Evolutionary conservation across 2,329 filamentous ascomycete genomes (phyloP).

Genomic region (Fusarium sp.): DNA sequence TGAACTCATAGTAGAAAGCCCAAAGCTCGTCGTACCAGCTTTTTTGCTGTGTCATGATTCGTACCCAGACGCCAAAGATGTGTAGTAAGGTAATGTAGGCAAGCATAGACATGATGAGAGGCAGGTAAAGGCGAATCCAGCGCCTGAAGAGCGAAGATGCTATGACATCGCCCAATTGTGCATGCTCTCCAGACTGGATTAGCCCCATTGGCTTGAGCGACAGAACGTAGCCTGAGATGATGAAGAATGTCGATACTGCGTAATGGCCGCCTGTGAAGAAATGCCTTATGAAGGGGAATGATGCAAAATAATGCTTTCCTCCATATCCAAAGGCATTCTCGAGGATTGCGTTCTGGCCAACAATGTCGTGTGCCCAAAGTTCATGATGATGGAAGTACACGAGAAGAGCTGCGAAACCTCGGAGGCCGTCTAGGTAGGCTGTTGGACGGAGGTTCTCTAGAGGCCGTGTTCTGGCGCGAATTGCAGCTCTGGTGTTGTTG

Average conservation of each 20-base stretch:
- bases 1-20: constrained; percentile 64
- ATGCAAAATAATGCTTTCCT: constrained; percentile 58
- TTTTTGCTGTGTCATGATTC: constrained; percentile 51
- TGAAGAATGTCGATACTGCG: constrained; percentile 66
- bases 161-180: constrained; percentile 56
- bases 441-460: constrained; percentile 56
- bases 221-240: constrained; percentile 68
- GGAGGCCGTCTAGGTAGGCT: constrained; percentile 70
- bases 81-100: constrained; percentile 63
- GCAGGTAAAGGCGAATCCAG: constrained; percentile 61
- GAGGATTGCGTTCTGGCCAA: constrained; percentile 52
- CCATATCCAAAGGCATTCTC: constrained; percentile 65
- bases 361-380: constrained; percentile 64
- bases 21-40: constrained; percentile 62
- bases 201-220: constrained; percentile 60
- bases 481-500: constrained; percentile 13
- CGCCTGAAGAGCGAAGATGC: constrained; percentile 60
- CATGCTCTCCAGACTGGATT: constrained; percentile 56
- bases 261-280: constrained; percentile 72
- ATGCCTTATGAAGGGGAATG: constrained; percentile 66
- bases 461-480: constrained; percentile 28
- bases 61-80: constrained; percentile 58
- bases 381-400: constrained; percentile 73
- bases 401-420: constrained; percentile 73
- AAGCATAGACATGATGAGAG: constrained; percentile 65